Base-by-base conservation (phyloP, 352 stramenopile species). In the Globisporangium solare region DNA sequence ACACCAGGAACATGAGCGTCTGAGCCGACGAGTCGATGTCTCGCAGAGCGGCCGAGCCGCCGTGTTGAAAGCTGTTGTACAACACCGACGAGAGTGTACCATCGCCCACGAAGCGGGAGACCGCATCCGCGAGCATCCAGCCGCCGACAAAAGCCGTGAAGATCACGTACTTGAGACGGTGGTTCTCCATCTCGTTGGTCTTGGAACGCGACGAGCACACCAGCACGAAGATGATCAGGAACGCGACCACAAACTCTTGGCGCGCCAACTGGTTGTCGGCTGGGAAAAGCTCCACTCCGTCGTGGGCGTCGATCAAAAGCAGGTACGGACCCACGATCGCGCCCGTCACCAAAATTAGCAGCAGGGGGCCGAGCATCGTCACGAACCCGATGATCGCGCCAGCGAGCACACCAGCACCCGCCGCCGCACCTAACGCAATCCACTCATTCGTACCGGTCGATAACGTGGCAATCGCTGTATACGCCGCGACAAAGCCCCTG, bases 161-260 rank as follows among this genome's bases (percentile, higher is more conserved):
- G n/a, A 92, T 6, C 2, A 93, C 73, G 58, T 95, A 95, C 71
- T 95, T 95, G 74, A 95, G 89, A 15, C 86, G 83, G 70, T 95
- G 86, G 73, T 90, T 93, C 66, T 95, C 86, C 21, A 92, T 66
- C 47, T 95, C 86, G 10, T 66, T 68, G 6, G 79, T 87, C 76
- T 95, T 95, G 60, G 81, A 92, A 24, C 57, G 59, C 1, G 81
- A 92, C 46, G 68, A 72, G 51, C 80, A 93, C n/a, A 95, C 68
- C 35, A 95, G 71, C 61, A 92, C 66, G 54, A 92, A 95, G 60
- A 95, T 89, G 53, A 95, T 86, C 47, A 89, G 81, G 61, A 95
- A 95, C 40, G 83, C 81, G 55, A 95, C 71, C 13, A 95, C 76
- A 67, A 95, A 95, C 56, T 95, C 86, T 58, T 95, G 86, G 10